Evolutionary conservation across 176 grass and related monocot genomes (phyloP).

Genomic region (Juncus inflexus): DNA sequence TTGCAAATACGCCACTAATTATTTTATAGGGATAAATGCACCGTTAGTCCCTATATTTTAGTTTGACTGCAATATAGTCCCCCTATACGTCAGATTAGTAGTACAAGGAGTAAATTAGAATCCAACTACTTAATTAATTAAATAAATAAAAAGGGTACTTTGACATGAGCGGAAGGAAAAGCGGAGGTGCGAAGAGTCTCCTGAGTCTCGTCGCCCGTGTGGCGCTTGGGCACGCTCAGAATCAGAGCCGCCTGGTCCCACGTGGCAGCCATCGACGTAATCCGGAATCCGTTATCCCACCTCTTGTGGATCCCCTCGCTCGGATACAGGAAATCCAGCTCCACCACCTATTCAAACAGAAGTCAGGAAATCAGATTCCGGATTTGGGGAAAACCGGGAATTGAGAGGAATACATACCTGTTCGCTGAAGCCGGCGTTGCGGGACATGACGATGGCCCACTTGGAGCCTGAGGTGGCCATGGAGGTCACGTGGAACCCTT

Average conservation of each 20-base stretch:
- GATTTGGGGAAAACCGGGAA: neutral
- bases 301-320: slow-evolving; percentile 76
- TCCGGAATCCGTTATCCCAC: slow-evolving; percentile 73
- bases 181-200: slow-evolving; percentile 77
- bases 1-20: no score
- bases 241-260: slow-evolving; percentile 71
- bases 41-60: no score
- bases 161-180: slow-evolving; percentile 73
- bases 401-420: slow-evolving; percentile 38
- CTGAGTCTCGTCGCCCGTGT: slow-evolving; percentile 72
- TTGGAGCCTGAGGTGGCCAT: slow-evolving; percentile 65
- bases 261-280: slow-evolving; percentile 73
- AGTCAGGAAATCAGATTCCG: neutral
- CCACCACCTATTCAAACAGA: slow-evolving; percentile 30
- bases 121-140: no score
- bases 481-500: slow-evolving; percentile 87
- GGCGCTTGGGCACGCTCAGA: slow-evolving; percentile 71
- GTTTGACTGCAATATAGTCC: no score
- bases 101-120: no score
- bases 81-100: no score
- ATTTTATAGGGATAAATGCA: no score
- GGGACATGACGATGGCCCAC: slow-evolving; percentile 86
- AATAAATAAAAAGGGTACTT: slow-evolving; percentile 27
- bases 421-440: slow-evolving; percentile 54
- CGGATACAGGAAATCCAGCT: slow-evolving; percentile 85